phyloP scores from a whole-genome alignment of 768 basidiomycete species.

The Serendipita sp. region DNA sequence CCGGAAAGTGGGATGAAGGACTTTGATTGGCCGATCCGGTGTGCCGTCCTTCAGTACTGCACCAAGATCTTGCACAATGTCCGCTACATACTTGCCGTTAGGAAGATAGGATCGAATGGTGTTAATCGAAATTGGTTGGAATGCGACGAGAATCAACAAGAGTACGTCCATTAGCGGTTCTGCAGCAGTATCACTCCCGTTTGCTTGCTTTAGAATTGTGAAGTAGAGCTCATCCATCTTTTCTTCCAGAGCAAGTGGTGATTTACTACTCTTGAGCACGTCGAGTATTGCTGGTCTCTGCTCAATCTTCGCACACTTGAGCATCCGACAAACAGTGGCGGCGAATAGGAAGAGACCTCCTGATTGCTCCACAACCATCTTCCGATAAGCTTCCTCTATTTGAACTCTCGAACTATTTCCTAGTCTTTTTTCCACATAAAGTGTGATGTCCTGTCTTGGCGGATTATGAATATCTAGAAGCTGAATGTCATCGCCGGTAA shows the following conservation, averaged over 20 bases:
- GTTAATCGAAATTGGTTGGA: background rate
- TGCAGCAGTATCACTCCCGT: background rate
- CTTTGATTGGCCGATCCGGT: background rate
- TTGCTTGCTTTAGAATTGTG: background rate
- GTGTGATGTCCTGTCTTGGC: background rate
- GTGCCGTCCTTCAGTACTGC: background rate
- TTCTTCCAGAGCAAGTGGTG: background rate
- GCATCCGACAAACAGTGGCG: background rate
- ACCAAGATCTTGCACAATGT: background rate
- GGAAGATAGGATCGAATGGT: background rate
- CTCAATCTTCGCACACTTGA: background rate
- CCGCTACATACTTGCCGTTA: background rate
- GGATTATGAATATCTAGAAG: background rate
- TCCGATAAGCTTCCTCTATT: background rate
- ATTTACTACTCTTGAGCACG: background rate
- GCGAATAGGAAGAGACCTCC: background rate
- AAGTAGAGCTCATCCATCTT: background rate
- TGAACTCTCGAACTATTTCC: background rate
- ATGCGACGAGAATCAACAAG: background rate
- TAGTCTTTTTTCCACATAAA: background rate
- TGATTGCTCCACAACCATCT: background rate
- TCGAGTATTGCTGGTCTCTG: background rate
- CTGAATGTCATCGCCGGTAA: background rate
- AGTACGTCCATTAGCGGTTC: background rate
- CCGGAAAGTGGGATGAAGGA: background rate